Base-by-base conservation (phyloP, 495 filamentous ascomycete species). In the Tuber brumale region DNA sequence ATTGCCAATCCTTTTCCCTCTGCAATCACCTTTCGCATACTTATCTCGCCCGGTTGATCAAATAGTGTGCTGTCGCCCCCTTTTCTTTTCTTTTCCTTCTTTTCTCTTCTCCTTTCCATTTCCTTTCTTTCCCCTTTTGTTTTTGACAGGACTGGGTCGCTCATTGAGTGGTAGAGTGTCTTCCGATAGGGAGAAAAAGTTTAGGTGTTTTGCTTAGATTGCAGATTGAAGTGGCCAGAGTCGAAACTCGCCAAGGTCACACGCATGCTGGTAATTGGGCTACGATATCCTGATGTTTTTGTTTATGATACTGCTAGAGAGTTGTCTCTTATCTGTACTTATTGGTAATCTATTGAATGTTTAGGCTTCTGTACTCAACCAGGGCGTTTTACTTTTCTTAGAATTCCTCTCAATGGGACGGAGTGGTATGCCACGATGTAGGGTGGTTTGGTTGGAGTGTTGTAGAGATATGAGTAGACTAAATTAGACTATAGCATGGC, bases 61-160 rank as follows among this genome's bases (percentile, higher is more conserved):
- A 66, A 35, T 7, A 10, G 14, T 66, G 57, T 27, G 57, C 57
- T 66, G 57, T 66, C n/a, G 51, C 51, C 31, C 5, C 31, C 9
- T 31, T 16, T 66, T 6, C 6, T 35, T 66, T 7, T 31, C 3
- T 66, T 35, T 35, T 66, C 0, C 35, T 7, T 31, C 3, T 66
- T 35, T 35, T 66, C 0, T 66, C 16, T 66, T 66, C 14, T 35
- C 69, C 61, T 71, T 79, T 57, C 78, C 73, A 73, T 80, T 79
- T 73, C 12, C 14, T 3, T 31, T 31, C 57, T 35, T 66, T 66
- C 57, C 27, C 27, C 35, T 35, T 7, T 66, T 14, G 27, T 35
- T 66, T 66, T 66, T 18, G 27, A 27, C 18, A 5, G 57, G 57
- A 8, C 57, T 35, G 16, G 27, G 57, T 31, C 6, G 57, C 31